These are phyloP conservation scores for Protomyces pachydermus DNA, from an alignment of 1,139 yeast species.

Conservation along the genomic window DNA sequence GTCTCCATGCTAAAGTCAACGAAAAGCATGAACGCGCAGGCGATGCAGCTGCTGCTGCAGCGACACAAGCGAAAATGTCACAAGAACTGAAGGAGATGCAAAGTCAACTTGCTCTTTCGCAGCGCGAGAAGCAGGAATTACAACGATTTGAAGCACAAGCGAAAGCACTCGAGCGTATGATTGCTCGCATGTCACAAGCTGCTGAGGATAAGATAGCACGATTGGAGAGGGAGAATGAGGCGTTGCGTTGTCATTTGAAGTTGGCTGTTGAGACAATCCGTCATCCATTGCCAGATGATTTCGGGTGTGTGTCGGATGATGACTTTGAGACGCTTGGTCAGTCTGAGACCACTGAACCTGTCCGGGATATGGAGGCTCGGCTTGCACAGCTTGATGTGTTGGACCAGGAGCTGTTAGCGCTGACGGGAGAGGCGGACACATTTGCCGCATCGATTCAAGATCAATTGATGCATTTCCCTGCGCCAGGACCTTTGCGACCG, in stretches of 20 bases:
- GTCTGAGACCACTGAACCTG: not conserved
- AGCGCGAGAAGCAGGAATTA: constrained; percentile 21
- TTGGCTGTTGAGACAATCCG: constrained; percentile 27
- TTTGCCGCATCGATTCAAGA: not conserved
- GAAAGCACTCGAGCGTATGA: constrained; percentile 11
- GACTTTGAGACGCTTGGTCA: not conserved
- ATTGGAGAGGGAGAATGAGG: constrained; percentile 25
- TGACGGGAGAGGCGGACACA: not conserved
- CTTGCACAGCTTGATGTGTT: not conserved
- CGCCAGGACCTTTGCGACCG: not conserved
- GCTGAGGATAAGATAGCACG: constrained; percentile 14
- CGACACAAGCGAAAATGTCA: constrained; percentile 1
- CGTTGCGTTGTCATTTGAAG: constrained; percentile 25
- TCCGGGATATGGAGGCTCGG: not conserved
- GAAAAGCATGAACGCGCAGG: constrained; percentile 2
- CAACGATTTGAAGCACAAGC: constrained; percentile 16
- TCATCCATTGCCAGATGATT: constrained; percentile 21
- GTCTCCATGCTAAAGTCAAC: constrained; percentile 54
- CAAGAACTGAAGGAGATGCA: constrained; percentile 23
- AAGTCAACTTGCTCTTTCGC: constrained; percentile 13
- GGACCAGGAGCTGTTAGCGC: constrained; percentile 2
- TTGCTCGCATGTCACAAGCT: constrained; percentile 4
- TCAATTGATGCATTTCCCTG: not conserved
- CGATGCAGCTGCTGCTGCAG: not conserved
- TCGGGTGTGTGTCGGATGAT: not conserved